Conservation (phyloP, 805 yeast species). For the Schizosaccharomyces osmophilus region DNA sequence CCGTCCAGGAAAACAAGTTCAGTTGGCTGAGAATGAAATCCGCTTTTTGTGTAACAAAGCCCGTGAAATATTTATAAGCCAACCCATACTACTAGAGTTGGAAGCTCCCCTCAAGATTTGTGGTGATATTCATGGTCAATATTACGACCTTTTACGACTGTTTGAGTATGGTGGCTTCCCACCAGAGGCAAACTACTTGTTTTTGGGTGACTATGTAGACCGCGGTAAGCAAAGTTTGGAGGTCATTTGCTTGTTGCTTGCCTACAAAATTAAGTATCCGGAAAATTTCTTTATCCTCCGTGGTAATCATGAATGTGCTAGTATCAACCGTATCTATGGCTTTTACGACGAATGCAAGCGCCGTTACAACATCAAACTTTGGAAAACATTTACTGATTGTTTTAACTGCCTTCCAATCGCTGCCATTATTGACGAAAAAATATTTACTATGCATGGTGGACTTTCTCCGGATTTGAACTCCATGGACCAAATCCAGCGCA, state of each 20-base stretch:
- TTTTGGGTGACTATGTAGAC: conserved; percentile 92
- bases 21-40: conserved; percentile 78
- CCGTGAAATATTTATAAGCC: conserved; percentile 91
- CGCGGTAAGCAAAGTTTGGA: conserved; percentile 95
- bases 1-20: conserved; percentile 92
- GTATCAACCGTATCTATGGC: conserved; percentile 91
- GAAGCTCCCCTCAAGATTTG: conserved; percentile 89
- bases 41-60: conserved; percentile 91
- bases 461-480: conserved; percentile 88
- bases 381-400: conserved; percentile 98
- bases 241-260: conserved; percentile 78
- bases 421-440: conserved; percentile 91
- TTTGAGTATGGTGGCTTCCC: conserved; percentile 98
- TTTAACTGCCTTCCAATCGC: conserved; percentile 96
- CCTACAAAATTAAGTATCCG: conserved; percentile 93
- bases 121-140: conserved; percentile 97
- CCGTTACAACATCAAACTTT: conserved; percentile 88
- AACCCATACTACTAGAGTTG: conserved; percentile 79
- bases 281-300: conserved; percentile 89
- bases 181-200: conserved; percentile 89
- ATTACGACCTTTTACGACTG: conserved; percentile 79
- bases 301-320: conserved; percentile 97
- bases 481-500: conserved; percentile 96
- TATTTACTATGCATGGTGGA: conserved; percentile 98
- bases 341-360: conserved; percentile 93